Conservation (phyloP, 805 yeast species). For the Myxozyma neotropica region DNA sequence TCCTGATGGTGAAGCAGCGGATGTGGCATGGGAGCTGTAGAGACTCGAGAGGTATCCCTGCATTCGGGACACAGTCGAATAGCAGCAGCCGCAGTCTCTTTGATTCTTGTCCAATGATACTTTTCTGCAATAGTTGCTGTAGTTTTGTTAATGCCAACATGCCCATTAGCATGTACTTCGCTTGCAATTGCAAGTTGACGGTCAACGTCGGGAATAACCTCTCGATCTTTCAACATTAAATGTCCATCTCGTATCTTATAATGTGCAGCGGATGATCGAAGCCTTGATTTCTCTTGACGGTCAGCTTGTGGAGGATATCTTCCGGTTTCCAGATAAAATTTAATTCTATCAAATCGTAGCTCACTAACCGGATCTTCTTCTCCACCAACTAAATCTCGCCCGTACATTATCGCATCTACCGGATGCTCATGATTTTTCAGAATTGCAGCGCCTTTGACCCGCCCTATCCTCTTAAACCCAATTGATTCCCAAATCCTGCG, state of each 20-base stretch:
- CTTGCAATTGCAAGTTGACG: slow-evolving; percentile 75
- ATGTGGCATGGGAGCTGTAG: not conserved
- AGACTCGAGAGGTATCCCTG: slow-evolving; percentile 48
- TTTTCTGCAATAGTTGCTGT: slow-evolving; percentile 74
- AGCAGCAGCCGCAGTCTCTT: slow-evolving; percentile 80
- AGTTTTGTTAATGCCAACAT: slow-evolving; percentile 87
- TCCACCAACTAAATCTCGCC: slow-evolving; percentile 68
- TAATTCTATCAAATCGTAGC: slow-evolving; percentile 71
- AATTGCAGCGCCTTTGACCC: slow-evolving; percentile 84
- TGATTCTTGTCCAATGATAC: slow-evolving; percentile 90
- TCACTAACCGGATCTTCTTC: slow-evolving; percentile 55
- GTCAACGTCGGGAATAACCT: slow-evolving; percentile 76
- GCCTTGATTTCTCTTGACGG: slow-evolving; percentile 83
- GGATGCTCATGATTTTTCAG: slow-evolving; percentile 81
- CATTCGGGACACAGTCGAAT: slow-evolving; percentile 77
- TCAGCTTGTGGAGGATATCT: slow-evolving; percentile 81
- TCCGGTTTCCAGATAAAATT: slow-evolving; percentile 77
- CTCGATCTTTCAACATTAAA: slow-evolving; percentile 73
- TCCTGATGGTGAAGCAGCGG: slow-evolving; percentile 1
- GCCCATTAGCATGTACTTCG: slow-evolving; percentile 67
- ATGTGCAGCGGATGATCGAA: slow-evolving; percentile 75
- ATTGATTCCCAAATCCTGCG: slow-evolving; percentile 74
- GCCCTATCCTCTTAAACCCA: slow-evolving; percentile 76
- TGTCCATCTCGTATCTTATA: slow-evolving; percentile 68
- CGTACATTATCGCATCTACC: slow-evolving; percentile 85